Evolutionary conservation across 2,329 filamentous ascomycete genomes (phyloP), one percentile per base, ranked within the genome.

Genomic region (Chalaropsis thielavioides): DNA sequence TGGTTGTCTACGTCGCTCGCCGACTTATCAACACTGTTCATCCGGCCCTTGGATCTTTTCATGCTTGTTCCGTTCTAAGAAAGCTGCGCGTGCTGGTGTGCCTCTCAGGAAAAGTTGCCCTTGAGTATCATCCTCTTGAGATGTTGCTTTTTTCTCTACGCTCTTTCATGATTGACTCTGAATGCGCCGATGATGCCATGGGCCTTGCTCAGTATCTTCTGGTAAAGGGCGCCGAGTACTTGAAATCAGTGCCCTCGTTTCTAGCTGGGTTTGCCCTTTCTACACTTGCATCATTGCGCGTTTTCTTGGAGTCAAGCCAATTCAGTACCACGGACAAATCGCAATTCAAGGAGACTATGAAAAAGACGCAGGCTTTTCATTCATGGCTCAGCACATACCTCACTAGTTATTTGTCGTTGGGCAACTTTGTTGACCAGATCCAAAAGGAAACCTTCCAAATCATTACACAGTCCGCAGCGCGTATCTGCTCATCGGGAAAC

Each of bases 171-270:
- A 86, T 87, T 0, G 87, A 97, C 69, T 81, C 86, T 0, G 88
- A 95, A 71, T 97, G 92, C 73, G 89, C 92, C 10, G 90, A 96
- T 71, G 94, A 99, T 76, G 86, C 89, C 1, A 80, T 97, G 56
- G 92, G 92, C 0, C 82, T 99, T 41, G 85, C 89, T 67, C 88
- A 90, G 73, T 96, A 95, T 74, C 80, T 99, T 1, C 78, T 97
- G 15, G 78, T 82, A 5, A 81, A 82, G 62, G 91, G 92, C 7
- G 76, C 77, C 17, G 70, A 76, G 4, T 85, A 92, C 72, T 78
- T 99, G 3, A 75, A 74, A 2, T 78, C 81, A 40, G 79, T 81
- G 0, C 85, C 90, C 0, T 86, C 85, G 0, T 96, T 96, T 70
- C 78, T 95, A 51, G 86, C 89, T 11, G 92, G 92, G 0, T 88